Conservation (phyloP, 257 asterid species). For the Nicotiana undulata region DNA sequence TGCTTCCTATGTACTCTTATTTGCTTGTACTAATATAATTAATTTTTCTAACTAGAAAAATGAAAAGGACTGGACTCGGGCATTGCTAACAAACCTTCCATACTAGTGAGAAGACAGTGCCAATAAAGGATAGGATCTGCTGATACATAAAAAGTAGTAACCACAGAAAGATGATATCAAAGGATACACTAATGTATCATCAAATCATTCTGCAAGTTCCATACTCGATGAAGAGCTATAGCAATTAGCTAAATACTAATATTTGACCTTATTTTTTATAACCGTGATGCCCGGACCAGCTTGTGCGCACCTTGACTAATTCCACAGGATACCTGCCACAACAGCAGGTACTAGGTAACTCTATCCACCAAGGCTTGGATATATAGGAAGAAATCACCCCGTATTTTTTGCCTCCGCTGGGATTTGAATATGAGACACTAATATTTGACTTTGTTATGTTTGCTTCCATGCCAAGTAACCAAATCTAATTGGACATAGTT, state of each 20-base stretch:
- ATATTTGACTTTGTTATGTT: neutral
- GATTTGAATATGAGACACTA: neutral
- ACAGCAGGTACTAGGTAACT: no score
- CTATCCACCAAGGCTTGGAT: no score
- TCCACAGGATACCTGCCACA: no score
- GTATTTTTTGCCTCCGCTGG: no score
- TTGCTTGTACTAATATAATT: neutral
- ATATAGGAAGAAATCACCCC: no score
- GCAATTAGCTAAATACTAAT: neutral
- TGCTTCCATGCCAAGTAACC: neutral
- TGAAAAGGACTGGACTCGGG: neutral
- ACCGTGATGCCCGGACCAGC: no score
- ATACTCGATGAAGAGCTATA: neutral
- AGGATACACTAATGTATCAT: neutral
- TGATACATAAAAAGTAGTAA: neutral
- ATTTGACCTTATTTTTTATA: neutral
- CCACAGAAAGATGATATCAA: neutral
- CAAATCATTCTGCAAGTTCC: neutral
- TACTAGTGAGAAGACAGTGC: neutral
- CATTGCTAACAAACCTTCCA: neutral
- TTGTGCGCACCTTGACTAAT: no score
- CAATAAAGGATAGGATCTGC: neutral
- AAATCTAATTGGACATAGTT: neutral
- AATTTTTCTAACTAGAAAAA: neutral
- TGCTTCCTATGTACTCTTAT: neutral